Percentiles rank a stretch among this genome's conserved stretches.
phyloP scores from a whole-genome alignment of 306 rosid genomes.

The Quillaja saponaria region DNA sequence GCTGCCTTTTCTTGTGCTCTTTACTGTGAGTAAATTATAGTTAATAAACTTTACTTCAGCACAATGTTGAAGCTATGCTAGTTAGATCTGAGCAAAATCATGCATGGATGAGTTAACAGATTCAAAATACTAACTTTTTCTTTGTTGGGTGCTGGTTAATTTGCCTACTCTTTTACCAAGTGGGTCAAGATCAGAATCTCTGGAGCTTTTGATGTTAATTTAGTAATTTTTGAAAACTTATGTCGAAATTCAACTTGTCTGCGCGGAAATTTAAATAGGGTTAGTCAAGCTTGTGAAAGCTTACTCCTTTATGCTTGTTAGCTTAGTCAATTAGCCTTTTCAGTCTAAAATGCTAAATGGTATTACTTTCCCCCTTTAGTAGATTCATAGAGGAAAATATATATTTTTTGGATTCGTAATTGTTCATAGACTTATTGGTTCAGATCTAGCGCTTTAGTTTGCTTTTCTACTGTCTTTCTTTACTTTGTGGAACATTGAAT shows the following conservation, averaged over 20 bases:
- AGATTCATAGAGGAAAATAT: no score
- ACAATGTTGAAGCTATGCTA: background rate
- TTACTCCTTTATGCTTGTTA: background rate
- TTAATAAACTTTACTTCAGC: no score
- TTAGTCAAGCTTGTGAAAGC: conserved; percentile 1
- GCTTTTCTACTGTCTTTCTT: background rate
- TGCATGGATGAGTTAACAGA: conserved; percentile 8
- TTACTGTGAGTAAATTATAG: no score
- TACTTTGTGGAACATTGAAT: conserved; percentile 6
- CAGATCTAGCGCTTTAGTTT: conserved; percentile 40
- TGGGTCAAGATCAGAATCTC: conserved; percentile 15
- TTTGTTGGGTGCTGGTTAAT: conserved; percentile 9
- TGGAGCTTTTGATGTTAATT: conserved; percentile 16
- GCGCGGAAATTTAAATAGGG: background rate
- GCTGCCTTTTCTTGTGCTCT: background rate
- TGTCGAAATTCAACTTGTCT: background rate
- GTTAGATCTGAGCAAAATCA: conserved; percentile 49
- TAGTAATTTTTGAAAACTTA: background rate
- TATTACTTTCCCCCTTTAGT: background rate
- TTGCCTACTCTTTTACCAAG: conserved; percentile 6
- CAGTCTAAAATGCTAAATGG: background rate
- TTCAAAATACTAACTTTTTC: conserved; percentile 20
- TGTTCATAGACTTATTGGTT: conserved; percentile 10
- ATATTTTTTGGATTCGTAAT: conserved; percentile 5
- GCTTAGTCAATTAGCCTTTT: background rate